These are phyloP conservation scores for Talaromyces sp. DNA, from an alignment of 2,329 filamentous ascomycete species.

Conservation along the genomic window DNA sequence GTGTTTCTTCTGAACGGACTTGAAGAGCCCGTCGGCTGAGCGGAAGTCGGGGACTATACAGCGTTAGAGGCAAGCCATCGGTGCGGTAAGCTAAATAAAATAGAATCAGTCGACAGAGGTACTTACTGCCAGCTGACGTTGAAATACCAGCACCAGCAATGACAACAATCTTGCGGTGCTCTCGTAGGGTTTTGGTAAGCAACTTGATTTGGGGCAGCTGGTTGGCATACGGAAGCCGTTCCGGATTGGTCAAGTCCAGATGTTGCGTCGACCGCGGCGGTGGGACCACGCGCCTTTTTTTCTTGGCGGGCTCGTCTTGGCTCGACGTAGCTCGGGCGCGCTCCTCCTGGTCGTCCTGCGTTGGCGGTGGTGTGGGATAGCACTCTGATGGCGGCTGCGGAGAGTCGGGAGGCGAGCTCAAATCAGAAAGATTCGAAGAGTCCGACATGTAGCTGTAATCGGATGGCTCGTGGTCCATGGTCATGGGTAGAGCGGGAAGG, in stretches of 20 bases:
- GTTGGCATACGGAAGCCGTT: conserved; percentile 37
- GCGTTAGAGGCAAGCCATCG: conserved; percentile 21
- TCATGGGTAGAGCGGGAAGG: conserved; percentile 5
- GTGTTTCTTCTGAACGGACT: conserved; percentile 77
- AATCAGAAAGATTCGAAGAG: conserved; percentile 38
- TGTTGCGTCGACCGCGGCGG: conserved; percentile 76
- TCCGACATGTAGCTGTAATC: conserved; percentile 25
- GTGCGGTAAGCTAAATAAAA: not conserved
- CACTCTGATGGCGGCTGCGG: conserved; percentile 37
- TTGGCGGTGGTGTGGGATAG: conserved; percentile 44
- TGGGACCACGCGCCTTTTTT: conserved; percentile 63
- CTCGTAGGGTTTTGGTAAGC: conserved; percentile 71
- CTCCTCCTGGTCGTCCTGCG: conserved; percentile 31
- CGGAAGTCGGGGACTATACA: conserved; percentile 84
- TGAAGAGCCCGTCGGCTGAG: conserved; percentile 85
- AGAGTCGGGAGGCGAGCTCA: conserved; percentile 43
- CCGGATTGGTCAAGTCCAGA: conserved; percentile 60
- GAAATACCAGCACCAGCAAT: conserved; percentile 96
- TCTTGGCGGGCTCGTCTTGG: conserved; percentile 69
- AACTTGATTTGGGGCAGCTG: conserved; percentile 64
- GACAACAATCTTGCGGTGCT: conserved; percentile 94
- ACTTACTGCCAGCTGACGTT: conserved; percentile 85
- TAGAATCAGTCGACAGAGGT: conserved; percentile 20
- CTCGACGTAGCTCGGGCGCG: conserved; percentile 40
- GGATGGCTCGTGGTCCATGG: conserved; percentile 14